Evolutionary conservation across 371 early-diverging fungal species (phyloP).

Genomic region (Paraphysoderma sedebokerense): DNA sequence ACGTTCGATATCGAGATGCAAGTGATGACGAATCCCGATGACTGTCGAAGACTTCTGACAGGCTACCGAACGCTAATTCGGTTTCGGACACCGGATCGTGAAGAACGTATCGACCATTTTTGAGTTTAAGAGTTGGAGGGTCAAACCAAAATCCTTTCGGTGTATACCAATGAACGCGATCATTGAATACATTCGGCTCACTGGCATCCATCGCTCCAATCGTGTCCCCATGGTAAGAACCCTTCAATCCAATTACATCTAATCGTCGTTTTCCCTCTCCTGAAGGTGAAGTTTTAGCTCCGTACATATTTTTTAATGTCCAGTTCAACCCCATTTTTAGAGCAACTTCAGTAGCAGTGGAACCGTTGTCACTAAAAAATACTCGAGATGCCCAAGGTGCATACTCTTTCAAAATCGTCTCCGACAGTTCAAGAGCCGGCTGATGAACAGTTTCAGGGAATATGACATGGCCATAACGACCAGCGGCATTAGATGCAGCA

Average conservation of each 20-base stretch:
- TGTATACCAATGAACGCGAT: constrained; percentile 56
- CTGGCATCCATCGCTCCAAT: constrained; percentile 73
- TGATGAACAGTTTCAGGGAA: constrained; percentile 62
- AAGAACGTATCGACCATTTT: constrained; percentile 34
- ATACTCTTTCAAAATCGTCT: constrained; percentile 44
- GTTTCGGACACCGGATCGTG: constrained; percentile 13
- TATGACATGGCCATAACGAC: constrained; percentile 69
- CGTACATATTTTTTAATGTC: constrained; percentile 5
- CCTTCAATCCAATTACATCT: constrained; percentile 48
- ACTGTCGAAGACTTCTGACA: not conserved
- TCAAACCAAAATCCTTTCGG: constrained; percentile 56
- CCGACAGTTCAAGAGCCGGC: constrained; percentile 43
- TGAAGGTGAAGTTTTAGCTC: constrained; percentile 19
- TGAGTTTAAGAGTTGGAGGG: constrained; percentile 46
- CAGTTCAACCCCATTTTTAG: constrained; percentile 58
- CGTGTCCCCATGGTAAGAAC: constrained; percentile 72
- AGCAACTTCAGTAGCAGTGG: constrained; percentile 63
- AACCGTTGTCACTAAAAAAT: constrained; percentile 67
- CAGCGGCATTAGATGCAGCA: constrained; percentile 48
- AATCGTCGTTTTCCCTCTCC: constrained; percentile 20
- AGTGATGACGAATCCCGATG: constrained; percentile 2
- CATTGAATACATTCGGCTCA: constrained; percentile 54
- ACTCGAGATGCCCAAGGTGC: constrained; percentile 31
- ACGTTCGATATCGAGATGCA: no score
- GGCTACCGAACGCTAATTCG: not conserved